phyloP scores from a whole-genome alignment of 2,329 filamentous ascomycete genomes.

The Colletotrichum incanum region DNA sequence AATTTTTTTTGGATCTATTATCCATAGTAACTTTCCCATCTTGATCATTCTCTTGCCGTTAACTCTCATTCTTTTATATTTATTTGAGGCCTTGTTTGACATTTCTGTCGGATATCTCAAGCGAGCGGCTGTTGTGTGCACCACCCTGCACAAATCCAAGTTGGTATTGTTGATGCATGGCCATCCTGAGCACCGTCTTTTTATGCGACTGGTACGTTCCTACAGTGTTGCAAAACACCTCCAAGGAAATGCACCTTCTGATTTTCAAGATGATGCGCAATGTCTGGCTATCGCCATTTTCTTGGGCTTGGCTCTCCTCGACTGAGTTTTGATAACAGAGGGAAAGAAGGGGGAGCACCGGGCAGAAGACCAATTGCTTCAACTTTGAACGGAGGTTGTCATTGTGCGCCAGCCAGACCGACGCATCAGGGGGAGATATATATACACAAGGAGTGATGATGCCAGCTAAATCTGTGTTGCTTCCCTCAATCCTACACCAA shows the following conservation, averaged over 20 bases:
- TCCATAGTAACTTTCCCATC: background rate
- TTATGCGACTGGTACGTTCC: too few relatives aligned
- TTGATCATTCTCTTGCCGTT: too few relatives aligned
- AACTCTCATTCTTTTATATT: too few relatives aligned
- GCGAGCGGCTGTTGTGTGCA: too few relatives aligned
- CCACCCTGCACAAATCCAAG: too few relatives aligned
- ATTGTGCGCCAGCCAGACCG: conserved; percentile 16
- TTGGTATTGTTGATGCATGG: too few relatives aligned
- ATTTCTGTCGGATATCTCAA: too few relatives aligned
- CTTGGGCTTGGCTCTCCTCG: background rate
- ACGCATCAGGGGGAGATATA: conserved; percentile 18
- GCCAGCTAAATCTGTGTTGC: background rate
- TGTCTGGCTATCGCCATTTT: background rate
- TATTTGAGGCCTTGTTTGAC: too few relatives aligned
- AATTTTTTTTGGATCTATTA: conserved; percentile 2
- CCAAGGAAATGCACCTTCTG: too few relatives aligned
- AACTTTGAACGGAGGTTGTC: background rate
- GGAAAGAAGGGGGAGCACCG: background rate
- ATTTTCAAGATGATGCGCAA: background rate
- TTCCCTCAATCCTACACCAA: conserved; percentile 26
- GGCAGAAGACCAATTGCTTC: background rate
- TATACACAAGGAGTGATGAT: conserved; percentile 24
- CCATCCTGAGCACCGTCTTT: too few relatives aligned
- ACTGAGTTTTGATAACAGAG: background rate
- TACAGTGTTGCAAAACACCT: too few relatives aligned